Base-by-base conservation (phyloP, 2,329 filamentous ascomycete genomes). In the Hymenoscyphus fructigenus region DNA sequence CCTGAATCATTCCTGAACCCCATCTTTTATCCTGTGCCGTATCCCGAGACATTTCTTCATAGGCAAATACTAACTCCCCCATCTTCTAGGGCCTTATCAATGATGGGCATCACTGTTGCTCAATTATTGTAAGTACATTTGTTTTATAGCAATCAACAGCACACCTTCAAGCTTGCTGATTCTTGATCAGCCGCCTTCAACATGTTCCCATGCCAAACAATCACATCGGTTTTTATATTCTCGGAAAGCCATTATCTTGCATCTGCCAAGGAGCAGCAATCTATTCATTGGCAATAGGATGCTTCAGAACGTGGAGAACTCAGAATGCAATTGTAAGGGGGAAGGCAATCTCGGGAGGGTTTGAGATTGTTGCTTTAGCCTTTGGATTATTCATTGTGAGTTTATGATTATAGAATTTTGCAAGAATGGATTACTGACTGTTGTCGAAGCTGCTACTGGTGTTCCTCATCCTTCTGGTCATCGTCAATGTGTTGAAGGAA, bases 61-160 rank as follows among this genome's bases (percentile, higher is more conserved):
- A n/a, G n/a, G n/a, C n/a, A n/a, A n/a, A n/a, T n/a, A n/a, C n/a
- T n/a, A n/a, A n/a, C n/a, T n/a, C n/a, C n/a, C n/a, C n/a, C n/a
- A n/a, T n/a, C n/a, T n/a, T n/a, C n/a, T n/a, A n/a, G n/a, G 44
- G 82, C 84, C n/a, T 80, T 92, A 47, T 87, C 88, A 15, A 88
- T 91, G 78, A 78, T 87, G 23, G 88, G 89, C 20, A 84, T 89
- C 2, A 71, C 86, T 2, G 82, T 89, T 32, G 86, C 88, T 0
- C 90, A 92, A 72, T 82, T 92, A 7, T 91, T 91, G 73, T 67
- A 69, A 70, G 67, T 50, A 63, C 28, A 50, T n/a, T 62, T 59
- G 20, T 50, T 5, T 12, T 23, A 20, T 10, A 50, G 20, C 44
- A 50, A 50, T 10, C 44, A 50, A 50, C 44, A 23, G 17, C 20